Conservation (phyloP, 768 basidiomycete genomes). For the Panaeolus cyanescens region DNA sequence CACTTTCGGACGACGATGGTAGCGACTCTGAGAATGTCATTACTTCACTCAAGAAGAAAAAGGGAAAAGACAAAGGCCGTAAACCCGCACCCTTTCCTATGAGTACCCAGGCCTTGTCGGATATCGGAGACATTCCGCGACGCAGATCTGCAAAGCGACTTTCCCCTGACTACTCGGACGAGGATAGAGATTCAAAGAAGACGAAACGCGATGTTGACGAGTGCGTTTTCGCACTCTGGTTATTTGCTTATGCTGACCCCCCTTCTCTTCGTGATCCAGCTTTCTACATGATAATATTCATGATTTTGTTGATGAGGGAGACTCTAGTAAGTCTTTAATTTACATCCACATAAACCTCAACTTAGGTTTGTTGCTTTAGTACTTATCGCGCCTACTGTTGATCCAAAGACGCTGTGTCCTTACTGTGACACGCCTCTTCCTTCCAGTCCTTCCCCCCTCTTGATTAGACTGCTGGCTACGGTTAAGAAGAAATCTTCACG, state of each 20-base stretch:
- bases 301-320: slow-evolving; percentile 34
- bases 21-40: slow-evolving; percentile 8
- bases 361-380: slow-evolving; percentile 34
- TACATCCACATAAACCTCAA: background rate
- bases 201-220: slow-evolving; percentile 25
- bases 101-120: slow-evolving; percentile 44
- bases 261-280: slow-evolving; percentile 5
- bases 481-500: slow-evolving; percentile 54
- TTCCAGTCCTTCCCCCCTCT: slow-evolving; percentile 54
- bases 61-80: slow-evolving; percentile 5
- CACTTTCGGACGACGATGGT: background rate
- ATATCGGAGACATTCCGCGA: slow-evolving; percentile 29
- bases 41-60: background rate
- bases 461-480: slow-evolving; percentile 53
- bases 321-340: slow-evolving; percentile 37
- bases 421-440: slow-evolving; percentile 81
- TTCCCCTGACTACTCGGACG: slow-evolving; percentile 28
- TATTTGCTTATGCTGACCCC: background rate
- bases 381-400: slow-evolving; percentile 48
- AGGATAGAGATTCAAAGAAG: slow-evolving; percentile 30
- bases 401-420: slow-evolving; percentile 74
- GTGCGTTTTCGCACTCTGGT: slow-evolving; percentile 10
- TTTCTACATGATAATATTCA: slow-evolving; percentile 8
- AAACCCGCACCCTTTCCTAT: slow-evolving; percentile 33
- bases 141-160: slow-evolving; percentile 17